These are phyloP conservation scores for Kondoa malvinella DNA, from an alignment of 768 basidiomycete species.

Conservation along the genomic window DNA sequence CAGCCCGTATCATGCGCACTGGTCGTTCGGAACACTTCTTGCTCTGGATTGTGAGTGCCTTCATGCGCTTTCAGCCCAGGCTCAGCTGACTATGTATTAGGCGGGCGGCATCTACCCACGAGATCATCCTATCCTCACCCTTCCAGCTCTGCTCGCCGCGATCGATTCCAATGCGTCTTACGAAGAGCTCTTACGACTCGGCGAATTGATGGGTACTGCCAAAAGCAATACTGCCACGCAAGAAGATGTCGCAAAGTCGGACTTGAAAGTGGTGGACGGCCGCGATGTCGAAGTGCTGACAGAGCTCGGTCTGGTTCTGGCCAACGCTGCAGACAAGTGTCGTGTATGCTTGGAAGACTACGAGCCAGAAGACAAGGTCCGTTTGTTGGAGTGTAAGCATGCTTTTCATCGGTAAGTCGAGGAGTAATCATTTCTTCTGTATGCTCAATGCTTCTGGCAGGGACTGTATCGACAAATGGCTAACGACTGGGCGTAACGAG, in stretches of 20 bases:
- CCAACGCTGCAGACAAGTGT: conserved; percentile 55
- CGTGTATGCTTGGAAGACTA: conserved; percentile 75
- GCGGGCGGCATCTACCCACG: conserved; percentile 67
- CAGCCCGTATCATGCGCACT: not conserved
- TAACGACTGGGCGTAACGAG: conserved; percentile 67
- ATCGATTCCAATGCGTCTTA: conserved; percentile 38
- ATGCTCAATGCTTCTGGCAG: not conserved
- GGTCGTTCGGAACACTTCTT: not conserved
- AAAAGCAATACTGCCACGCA: conserved; percentile 67
- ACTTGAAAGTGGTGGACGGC: conserved; percentile 56
- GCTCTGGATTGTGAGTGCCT: conserved; percentile 30
- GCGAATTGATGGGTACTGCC: conserved; percentile 61
- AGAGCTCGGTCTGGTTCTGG: conserved; percentile 46
- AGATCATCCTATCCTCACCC: conserved; percentile 65
- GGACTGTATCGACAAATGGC: conserved; percentile 41
- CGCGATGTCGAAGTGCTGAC: conserved; percentile 42
- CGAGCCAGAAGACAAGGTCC: conserved; percentile 53
- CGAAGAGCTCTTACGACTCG: conserved; percentile 46
- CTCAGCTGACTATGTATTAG: not conserved
- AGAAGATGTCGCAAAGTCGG: conserved; percentile 71
- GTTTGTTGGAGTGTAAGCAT: conserved; percentile 67
- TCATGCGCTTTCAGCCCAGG: not conserved
- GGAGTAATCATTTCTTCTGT: too few relatives aligned
- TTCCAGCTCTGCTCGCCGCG: conserved; percentile 31
- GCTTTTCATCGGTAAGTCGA: conserved; percentile 56